These are phyloP conservation scores for Hordeum marinum DNA, from an alignment of 176 grass and related monocot species.

Conservation along the genomic window DNA sequence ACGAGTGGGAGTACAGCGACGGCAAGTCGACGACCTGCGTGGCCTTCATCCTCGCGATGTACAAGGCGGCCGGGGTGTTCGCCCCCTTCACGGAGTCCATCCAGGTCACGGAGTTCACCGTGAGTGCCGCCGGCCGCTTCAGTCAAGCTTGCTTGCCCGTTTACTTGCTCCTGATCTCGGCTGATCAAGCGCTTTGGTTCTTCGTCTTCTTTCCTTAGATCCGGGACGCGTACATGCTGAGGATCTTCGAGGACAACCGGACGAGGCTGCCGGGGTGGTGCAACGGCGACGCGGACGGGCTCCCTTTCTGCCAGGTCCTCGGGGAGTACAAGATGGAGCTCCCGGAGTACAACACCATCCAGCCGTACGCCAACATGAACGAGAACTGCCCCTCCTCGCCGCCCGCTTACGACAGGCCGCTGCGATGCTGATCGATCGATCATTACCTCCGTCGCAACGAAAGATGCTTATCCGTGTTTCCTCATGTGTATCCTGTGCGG, in stretches of 20 bases:
- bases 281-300: constrained; percentile 41
- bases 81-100: constrained; percentile 67
- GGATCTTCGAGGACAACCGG: constrained; percentile 89
- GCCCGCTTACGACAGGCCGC: constrained; percentile 50
- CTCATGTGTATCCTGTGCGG: no score
- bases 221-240: constrained; percentile 92
- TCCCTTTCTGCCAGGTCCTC: constrained; percentile 90
- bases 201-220: constrained; percentile 27
- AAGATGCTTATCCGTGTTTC: no score
- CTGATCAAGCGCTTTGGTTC: not conserved
- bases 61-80: constrained; percentile 86
- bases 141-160: not conserved
- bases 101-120: constrained; percentile 96
- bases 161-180: not conserved
- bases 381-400: constrained; percentile 93
- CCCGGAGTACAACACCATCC: constrained; percentile 86
- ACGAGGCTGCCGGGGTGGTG: constrained; percentile 82
- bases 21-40: constrained; percentile 95
- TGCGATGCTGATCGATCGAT: constrained; percentile 57
- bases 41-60: constrained; percentile 83
- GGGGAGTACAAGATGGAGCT: constrained; percentile 89
- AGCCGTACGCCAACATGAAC: constrained; percentile 89
- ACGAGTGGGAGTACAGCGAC: constrained; percentile 97
- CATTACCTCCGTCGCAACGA: no score
- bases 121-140: constrained; percentile 37